phyloP scores from a whole-genome alignment of 1,284 basidiomycete species.

The Mycosarcoma mackinlayi region DNA sequence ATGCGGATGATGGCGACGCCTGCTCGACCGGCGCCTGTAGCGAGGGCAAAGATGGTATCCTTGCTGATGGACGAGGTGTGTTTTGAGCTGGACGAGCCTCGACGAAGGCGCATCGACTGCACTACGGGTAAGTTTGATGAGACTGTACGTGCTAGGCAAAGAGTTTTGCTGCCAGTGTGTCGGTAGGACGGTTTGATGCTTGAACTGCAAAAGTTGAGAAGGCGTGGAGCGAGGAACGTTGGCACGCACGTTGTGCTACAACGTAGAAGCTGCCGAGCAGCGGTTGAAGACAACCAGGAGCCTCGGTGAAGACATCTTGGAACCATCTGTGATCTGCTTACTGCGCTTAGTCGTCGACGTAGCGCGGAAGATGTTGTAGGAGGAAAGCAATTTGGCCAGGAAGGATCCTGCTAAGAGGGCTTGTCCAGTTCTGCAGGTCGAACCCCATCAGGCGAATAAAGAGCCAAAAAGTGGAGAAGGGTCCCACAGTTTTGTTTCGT shows the following conservation, averaged over 20 bases:
- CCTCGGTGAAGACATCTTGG: neutral
- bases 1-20: constrained; percentile 84
- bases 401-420: neutral
- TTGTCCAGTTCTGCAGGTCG: constrained; percentile 2
- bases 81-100: too few species aligned
- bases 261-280: neutral
- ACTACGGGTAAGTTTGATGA: too few species aligned
- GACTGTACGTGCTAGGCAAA: neutral
- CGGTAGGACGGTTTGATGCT: too few species aligned
- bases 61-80: neutral
- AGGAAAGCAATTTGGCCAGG: too few species aligned
- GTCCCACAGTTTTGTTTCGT: too few species aligned
- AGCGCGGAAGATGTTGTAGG: too few species aligned
- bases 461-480: neutral
- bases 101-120: too few species aligned
- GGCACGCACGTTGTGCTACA: neutral
- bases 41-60: constrained; percentile 83
- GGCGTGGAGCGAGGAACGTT: neutral
- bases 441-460: neutral
- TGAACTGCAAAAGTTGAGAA: neutral
- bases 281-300: neutral
- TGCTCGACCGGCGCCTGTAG: constrained; percentile 82
- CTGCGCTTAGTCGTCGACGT: neutral
- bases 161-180: too few species aligned
- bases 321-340: neutral